Evolutionary conservation across 2,329 filamentous ascomycete species (phyloP).

Genomic region (Scedosporium dehoogii): DNA sequence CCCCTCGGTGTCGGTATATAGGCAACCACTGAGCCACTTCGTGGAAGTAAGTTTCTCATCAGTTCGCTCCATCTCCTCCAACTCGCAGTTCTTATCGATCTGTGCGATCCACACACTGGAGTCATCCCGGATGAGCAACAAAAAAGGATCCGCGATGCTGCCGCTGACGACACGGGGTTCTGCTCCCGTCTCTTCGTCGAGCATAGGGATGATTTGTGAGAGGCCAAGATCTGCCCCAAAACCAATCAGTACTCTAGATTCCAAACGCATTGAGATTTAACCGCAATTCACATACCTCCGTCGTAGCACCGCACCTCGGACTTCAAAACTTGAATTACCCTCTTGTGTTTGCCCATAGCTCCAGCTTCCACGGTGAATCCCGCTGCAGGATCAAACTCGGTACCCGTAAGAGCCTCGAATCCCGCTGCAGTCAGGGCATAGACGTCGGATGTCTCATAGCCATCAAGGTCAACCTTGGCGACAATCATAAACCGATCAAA

Average conservation of each 20-base stretch:
- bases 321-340: conserved; percentile 79
- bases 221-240: conserved; percentile 63
- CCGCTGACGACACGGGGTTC: conserved; percentile 71
- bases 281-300: conserved; percentile 50
- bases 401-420: conserved; percentile 66
- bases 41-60: conserved; percentile 45
- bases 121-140: conserved; percentile 77
- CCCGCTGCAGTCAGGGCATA: conserved; percentile 65
- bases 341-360: conserved; percentile 67
- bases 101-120: conserved; percentile 68
- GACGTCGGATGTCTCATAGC: conserved; percentile 67
- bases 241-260: conserved; percentile 11
- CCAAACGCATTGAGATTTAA: neutral
- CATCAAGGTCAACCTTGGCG: conserved; percentile 58
- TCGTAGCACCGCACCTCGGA: conserved; percentile 88
- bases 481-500: conserved; percentile 78
- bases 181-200: conserved; percentile 78
- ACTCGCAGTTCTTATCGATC: conserved; percentile 62
- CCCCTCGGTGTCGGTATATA: conserved; percentile 61
- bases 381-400: conserved; percentile 86
- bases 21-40: conserved; percentile 74
- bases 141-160: conserved; percentile 78
- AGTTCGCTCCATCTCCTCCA: conserved; percentile 68
- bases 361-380: conserved; percentile 81
- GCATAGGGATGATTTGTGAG: conserved; percentile 83